Conservation (phyloP, 2,329 filamentous ascomycete genomes). For the Pseudocercospora cruenta region DNA sequence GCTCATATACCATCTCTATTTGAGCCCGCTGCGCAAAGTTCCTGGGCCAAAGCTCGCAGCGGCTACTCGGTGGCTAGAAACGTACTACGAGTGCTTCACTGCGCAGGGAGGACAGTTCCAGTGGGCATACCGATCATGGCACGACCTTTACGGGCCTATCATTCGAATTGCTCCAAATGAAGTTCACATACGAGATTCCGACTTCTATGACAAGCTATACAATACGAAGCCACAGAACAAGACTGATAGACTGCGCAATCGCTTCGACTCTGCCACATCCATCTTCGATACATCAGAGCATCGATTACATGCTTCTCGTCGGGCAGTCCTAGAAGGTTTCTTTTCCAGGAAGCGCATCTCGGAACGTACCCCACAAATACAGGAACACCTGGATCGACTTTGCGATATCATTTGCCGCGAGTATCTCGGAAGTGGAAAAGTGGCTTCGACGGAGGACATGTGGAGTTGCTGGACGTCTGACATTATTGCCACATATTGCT, state of each 20-base stretch:
- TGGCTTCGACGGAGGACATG: background rate
- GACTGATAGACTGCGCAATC: background rate
- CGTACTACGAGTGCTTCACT: conserved; percentile 14
- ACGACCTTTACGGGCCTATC: conserved; percentile 16
- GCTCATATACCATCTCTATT: conserved; percentile 32
- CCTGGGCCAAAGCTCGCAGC: conserved; percentile 41
- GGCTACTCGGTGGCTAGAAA: conserved; percentile 29
- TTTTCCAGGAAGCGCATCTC: background rate
- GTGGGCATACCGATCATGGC: conserved; percentile 1
- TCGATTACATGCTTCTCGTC: background rate
- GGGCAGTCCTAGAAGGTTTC: background rate
- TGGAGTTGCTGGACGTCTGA: conserved; percentile 7
- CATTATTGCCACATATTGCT: background rate
- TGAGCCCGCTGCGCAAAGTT: conserved; percentile 38
- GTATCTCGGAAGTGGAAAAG: background rate
- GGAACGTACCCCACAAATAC: background rate
- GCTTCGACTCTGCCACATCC: background rate
- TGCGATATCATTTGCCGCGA: background rate
- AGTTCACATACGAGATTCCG: conserved; percentile 13
- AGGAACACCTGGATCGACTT: background rate
- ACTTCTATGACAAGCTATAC: conserved; percentile 12
- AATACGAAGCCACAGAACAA: background rate
- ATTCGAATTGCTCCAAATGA: conserved; percentile 15
- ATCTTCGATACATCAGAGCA: conserved; percentile 1
- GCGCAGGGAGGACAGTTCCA: conserved; percentile 7